Evolutionary conservation across 1,139 yeast species (phyloP).

Genomic region (Kodamaea plutei): DNA sequence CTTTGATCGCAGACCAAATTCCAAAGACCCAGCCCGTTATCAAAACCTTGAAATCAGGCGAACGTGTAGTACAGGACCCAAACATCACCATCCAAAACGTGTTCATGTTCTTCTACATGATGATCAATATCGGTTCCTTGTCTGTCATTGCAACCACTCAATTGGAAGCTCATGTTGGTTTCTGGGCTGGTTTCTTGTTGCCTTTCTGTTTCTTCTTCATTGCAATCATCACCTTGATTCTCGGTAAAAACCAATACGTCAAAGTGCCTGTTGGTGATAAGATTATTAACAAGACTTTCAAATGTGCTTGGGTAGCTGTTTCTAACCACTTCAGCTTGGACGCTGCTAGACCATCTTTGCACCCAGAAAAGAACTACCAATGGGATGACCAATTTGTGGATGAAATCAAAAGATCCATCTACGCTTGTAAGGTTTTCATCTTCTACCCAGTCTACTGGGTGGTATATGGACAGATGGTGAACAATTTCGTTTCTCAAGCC

Average conservation of each 20-base stretch:
- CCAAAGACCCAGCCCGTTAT: slow-evolving; percentile 34
- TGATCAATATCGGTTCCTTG: slow-evolving; percentile 40
- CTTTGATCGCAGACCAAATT: slow-evolving; percentile 20
- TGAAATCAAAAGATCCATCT: slow-evolving; percentile 16
- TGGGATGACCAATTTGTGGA: slow-evolving; percentile 20
- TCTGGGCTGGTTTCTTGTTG: slow-evolving; percentile 39
- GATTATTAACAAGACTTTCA: slow-evolving; percentile 17
- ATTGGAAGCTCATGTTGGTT: slow-evolving; percentile 34
- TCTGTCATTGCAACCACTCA: slow-evolving; percentile 42
- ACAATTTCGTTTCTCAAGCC: slow-evolving; percentile 21
- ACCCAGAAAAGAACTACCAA: slow-evolving; percentile 13
- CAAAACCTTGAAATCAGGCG: slow-evolving; percentile 33
- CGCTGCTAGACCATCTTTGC: slow-evolving; percentile 16
- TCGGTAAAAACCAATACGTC: slow-evolving; percentile 17
- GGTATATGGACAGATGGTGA: slow-evolving; percentile 19
- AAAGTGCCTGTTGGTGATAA: slow-evolving; percentile 18
- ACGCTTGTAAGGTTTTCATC: slow-evolving; percentile 19
- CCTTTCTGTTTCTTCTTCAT: slow-evolving; percentile 19
- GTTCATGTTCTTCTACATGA: slow-evolving; percentile 40
- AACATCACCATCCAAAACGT: slow-evolving; percentile 40
- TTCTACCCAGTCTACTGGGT: slow-evolving; percentile 21
- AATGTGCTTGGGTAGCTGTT: slow-evolving; percentile 13
- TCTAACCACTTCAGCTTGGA: slow-evolving; percentile 16
- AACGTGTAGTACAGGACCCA: slow-evolving; percentile 38
- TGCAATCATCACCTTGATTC: slow-evolving; percentile 13